Conservation (phyloP, 2,329 filamentous ascomycete species). For the Colletotrichum ledebouriae region DNA sequence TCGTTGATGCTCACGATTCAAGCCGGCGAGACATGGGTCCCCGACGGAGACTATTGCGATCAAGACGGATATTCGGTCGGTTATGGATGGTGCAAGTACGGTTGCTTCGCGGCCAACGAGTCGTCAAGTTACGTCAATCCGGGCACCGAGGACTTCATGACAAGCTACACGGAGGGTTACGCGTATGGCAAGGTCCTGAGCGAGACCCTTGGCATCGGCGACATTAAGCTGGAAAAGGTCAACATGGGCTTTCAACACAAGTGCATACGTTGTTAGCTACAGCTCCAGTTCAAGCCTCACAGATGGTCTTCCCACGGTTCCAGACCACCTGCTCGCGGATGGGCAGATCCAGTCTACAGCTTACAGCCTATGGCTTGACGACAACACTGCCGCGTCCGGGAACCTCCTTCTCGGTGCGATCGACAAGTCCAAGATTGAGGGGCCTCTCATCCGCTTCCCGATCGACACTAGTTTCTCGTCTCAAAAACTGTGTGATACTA, state of each 20-base stretch:
- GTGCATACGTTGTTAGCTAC: constrained; percentile 53
- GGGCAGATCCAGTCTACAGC: constrained; percentile 72
- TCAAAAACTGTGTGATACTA: constrained; percentile 13
- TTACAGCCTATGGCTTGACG: constrained; percentile 75
- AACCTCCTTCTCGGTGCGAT: constrained; percentile 38
- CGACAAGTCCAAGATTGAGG: constrained; percentile 38
- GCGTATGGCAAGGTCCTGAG: constrained; percentile 44
- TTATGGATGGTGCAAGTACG: too few species aligned
- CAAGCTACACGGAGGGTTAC: constrained; percentile 70
- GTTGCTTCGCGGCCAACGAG: too few species aligned
- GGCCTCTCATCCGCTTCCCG: constrained; percentile 45
- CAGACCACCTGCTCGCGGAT: constrained; percentile 73
- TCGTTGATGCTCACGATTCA: too few species aligned
- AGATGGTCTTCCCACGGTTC: constrained; percentile 66
- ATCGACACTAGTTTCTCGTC: background rate
- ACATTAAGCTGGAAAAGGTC: constrained; percentile 59
- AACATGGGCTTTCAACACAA: constrained; percentile 69
- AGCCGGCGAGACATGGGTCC: too few species aligned
- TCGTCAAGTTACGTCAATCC: constrained; percentile 45
- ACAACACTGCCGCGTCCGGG: constrained; percentile 16
- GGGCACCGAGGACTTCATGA: constrained; percentile 61
- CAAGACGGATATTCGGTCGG: too few species aligned
- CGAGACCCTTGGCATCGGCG: constrained; percentile 67
- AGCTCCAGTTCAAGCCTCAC: constrained; percentile 43
- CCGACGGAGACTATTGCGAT: too few species aligned